Evolutionary conservation across 768 basidiomycete species (phyloP).

Genomic region (Cystofilobasidium ferigula): DNA sequence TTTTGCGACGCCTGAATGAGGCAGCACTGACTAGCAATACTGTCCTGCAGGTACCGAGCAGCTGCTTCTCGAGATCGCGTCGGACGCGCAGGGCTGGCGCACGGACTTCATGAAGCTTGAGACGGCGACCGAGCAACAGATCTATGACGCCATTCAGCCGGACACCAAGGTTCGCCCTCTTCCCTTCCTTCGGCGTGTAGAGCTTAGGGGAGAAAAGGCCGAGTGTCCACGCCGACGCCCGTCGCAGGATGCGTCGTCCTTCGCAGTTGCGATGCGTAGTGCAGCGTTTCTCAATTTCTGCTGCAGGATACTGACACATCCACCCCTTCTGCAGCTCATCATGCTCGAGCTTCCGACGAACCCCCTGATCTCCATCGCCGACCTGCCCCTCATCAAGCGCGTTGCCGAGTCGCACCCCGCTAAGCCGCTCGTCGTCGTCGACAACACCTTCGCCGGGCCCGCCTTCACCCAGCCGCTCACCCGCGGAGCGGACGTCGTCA

Average conservation of each 20-base stretch:
- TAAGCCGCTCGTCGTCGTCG: constrained; percentile 69
- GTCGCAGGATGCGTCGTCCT: not conserved
- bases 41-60: constrained; percentile 1
- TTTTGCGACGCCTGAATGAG: not conserved
- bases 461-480: constrained; percentile 75
- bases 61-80: constrained; percentile 51
- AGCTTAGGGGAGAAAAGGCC: constrained; percentile 32
- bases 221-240: too few relatives aligned
- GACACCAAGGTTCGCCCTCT: constrained; percentile 58
- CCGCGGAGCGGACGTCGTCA: constrained; percentile 64
- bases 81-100: constrained; percentile 54
- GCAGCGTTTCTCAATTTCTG: too few relatives aligned
- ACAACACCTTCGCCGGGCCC: constrained; percentile 89
- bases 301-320: too few relatives aligned
- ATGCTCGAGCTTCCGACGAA: constrained; percentile 96
- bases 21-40: not conserved
- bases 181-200: constrained; percentile 31
- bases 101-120: constrained; percentile 79
- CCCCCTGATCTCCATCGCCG: constrained; percentile 77
- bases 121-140: constrained; percentile 51
- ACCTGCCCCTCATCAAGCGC: constrained; percentile 58
- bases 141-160: constrained; percentile 53
- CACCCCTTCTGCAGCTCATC: constrained; percentile 60
- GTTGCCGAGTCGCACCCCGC: constrained; percentile 51
- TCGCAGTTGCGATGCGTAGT: not conserved